Evolutionary conservation across 2,329 filamentous ascomycete genomes (phyloP).

Genomic region (Epichloe gansuensis): DNA sequence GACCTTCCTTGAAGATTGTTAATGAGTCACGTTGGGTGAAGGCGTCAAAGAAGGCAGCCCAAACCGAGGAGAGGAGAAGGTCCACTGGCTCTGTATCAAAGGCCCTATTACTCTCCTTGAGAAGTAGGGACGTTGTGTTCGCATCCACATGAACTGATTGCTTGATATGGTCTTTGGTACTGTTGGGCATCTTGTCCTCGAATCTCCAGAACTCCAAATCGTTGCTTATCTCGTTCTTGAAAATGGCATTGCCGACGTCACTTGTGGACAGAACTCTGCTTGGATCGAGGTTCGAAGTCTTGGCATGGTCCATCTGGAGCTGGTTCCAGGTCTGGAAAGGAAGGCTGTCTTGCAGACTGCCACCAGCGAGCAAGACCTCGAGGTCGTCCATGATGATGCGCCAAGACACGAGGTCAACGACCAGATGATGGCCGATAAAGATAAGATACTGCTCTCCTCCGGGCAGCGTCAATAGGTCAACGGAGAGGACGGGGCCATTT

Average conservation of each 20-base stretch:
- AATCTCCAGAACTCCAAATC: too few species aligned
- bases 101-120: background rate
- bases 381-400: slow-evolving; percentile 19
- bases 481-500: too few species aligned
- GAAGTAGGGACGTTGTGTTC: too few species aligned
- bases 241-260: background rate
- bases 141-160: too few species aligned
- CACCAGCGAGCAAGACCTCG: slow-evolving; percentile 2
- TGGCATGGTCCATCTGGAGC: background rate
- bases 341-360: too few species aligned
- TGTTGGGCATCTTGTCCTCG: too few species aligned
- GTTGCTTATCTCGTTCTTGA: too few species aligned
- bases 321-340: too few species aligned
- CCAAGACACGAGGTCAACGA: slow-evolving; percentile 36
- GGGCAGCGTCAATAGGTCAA: too few species aligned
- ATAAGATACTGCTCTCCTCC: background rate
- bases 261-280: background rate
- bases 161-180: too few species aligned
- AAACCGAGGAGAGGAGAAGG: slow-evolving; percentile 8
- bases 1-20: background rate
- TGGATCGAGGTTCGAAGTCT: background rate
- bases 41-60: background rate
- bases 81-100: background rate
- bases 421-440: slow-evolving; percentile 8
- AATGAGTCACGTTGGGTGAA: background rate